phyloP scores from a whole-genome alignment of 345 rosid genomes.

The Angophora floribunda region DNA sequence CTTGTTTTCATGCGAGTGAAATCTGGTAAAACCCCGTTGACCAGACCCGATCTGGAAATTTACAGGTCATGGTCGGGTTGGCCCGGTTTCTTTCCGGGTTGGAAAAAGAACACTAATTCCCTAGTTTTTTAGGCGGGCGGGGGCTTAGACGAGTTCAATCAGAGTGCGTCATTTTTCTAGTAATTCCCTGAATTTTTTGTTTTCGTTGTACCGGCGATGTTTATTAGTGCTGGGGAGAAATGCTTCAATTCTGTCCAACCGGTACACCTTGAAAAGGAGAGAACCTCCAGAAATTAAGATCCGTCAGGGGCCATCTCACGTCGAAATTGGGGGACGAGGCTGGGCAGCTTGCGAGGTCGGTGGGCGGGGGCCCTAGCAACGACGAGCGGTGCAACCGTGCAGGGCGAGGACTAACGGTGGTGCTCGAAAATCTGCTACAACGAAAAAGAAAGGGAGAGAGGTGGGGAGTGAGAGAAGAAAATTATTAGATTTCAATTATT shows the following conservation, averaged over 20 bases:
- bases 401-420: not conserved
- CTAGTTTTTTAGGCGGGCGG: accelerated
- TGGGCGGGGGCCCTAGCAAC: not conserved
- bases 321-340: not conserved
- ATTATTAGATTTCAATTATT: not conserved
- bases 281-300: not conserved
- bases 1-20: not conserved
- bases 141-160: not conserved
- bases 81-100: not conserved
- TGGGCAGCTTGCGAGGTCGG: not conserved
- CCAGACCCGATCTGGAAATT: not conserved
- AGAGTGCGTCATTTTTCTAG: not conserved
- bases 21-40: not conserved
- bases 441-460: not conserved
- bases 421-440: not conserved
- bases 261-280: not conserved
- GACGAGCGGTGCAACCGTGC: not conserved
- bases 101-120: not conserved
- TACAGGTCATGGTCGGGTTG: not conserved
- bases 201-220: not conserved
- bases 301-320: not conserved
- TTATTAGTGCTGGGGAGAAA: not conserved
- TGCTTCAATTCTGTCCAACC: not conserved
- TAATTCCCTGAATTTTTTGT: not conserved
- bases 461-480: not conserved